A percentile compares a stretch with the other conserved stretches of the same genome.
Conservation (phyloP, 2,329 filamentous ascomycete species). For the Drechslerella dactyloides region DNA sequence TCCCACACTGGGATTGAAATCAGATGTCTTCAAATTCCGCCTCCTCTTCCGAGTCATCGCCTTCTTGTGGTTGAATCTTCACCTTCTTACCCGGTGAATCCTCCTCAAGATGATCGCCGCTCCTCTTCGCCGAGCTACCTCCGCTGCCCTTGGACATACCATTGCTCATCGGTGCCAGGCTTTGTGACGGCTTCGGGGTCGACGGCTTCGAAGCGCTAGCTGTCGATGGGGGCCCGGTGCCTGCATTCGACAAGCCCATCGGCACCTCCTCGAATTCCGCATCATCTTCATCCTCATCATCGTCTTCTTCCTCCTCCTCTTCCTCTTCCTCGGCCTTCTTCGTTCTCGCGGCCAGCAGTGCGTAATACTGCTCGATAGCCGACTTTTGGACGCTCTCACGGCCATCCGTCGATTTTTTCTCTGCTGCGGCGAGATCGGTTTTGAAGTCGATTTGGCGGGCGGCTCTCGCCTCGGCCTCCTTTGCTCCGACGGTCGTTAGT, state of each 20-base stretch:
- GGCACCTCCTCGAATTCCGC: slow-evolving; percentile 61
- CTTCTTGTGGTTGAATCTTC: slow-evolving; percentile 57
- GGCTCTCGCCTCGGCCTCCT: slow-evolving; percentile 54
- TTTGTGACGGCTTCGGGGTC: slow-evolving; percentile 38
- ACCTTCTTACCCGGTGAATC: slow-evolving; percentile 60
- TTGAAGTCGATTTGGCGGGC: slow-evolving; percentile 55
- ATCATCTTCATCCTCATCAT: slow-evolving; percentile 58
- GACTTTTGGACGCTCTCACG: slow-evolving; percentile 50
- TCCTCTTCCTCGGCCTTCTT: slow-evolving; percentile 58
- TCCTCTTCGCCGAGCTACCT: slow-evolving; percentile 34
- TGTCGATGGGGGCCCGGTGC: slow-evolving; percentile 56
- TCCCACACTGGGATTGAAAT: neutral
- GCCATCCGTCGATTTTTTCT: slow-evolving; percentile 52
- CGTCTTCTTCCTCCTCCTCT: slow-evolving; percentile 60
- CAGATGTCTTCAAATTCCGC: slow-evolving; percentile 55
- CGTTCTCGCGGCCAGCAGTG: slow-evolving; percentile 57
- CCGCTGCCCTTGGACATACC: slow-evolving; percentile 27
- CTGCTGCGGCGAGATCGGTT: slow-evolving; percentile 50
- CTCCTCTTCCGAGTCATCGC: slow-evolving; percentile 55
- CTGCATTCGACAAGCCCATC: slow-evolving; percentile 56
- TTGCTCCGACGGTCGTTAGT: slow-evolving; percentile 54
- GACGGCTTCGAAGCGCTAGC: slow-evolving; percentile 56
- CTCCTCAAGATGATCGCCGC: slow-evolving; percentile 54
- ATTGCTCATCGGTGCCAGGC: slow-evolving; percentile 24
- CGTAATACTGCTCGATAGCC: slow-evolving; percentile 55